Evolutionary conservation across 805 yeast species (phyloP).

Genomic region (Metschnikowia proteae): DNA sequence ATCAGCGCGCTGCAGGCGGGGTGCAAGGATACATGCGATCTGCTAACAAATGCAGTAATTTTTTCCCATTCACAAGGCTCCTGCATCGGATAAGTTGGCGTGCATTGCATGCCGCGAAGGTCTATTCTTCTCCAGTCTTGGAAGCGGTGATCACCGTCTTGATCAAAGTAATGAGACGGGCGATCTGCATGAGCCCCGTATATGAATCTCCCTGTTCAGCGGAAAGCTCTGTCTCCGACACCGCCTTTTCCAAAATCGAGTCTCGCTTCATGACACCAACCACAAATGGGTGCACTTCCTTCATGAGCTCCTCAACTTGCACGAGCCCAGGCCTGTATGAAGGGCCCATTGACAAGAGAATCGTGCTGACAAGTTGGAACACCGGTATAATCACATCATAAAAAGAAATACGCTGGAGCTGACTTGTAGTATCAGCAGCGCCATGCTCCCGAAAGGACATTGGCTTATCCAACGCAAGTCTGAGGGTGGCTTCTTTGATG

Average conservation of each 20-base stretch:
- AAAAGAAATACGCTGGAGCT: conserved; percentile 39
- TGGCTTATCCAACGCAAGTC: conserved; percentile 52
- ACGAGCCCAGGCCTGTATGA: conserved; percentile 57
- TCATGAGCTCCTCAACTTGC: conserved; percentile 50
- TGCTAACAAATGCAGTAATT: not conserved
- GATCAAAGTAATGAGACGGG: conserved; percentile 22
- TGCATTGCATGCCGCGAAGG: not conserved
- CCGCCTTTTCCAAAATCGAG: conserved; percentile 28
- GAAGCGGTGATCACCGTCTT: conserved; percentile 10
- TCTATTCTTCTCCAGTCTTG: conserved; percentile 7
- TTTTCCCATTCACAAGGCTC: not conserved
- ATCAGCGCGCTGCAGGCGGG: not conserved
- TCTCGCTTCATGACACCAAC: conserved; percentile 64
- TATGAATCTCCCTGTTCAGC: conserved; percentile 26
- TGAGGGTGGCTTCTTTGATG: conserved; percentile 24
- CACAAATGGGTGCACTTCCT: conserved; percentile 50
- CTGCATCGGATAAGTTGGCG: conserved; percentile 3
- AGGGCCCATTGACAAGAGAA: conserved; percentile 73
- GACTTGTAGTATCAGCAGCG: not conserved
- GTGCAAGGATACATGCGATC: not conserved
- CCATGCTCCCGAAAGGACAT: conserved; percentile 25
- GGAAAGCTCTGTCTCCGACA: conserved; percentile 11
- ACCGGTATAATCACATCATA: conserved; percentile 70
- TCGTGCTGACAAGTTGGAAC: conserved; percentile 66
- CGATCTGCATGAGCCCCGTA: conserved; percentile 48